Evolutionary conservation across 1,139 yeast genomes (phyloP).

Genomic region (Saccharomycopsis hybrid): DNA sequence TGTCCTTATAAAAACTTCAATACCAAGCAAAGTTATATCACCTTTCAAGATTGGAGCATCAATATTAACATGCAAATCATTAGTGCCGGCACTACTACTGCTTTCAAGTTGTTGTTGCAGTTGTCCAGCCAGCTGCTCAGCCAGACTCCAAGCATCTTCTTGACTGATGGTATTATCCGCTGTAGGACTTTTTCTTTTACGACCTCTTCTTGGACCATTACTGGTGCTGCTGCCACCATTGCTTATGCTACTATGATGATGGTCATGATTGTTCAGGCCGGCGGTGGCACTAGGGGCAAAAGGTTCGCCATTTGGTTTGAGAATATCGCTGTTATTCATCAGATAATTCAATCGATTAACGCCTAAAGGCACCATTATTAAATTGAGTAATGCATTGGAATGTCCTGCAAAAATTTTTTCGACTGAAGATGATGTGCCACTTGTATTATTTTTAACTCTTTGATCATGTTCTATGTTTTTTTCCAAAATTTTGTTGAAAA

Average conservation of each 20-base stretch:
- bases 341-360: constrained; percentile 81
- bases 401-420: constrained; percentile 48
- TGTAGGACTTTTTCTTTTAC: constrained; percentile 30
- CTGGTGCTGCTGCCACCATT: constrained; percentile 19
- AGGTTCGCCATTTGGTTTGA: constrained; percentile 67
- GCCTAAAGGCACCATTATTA: constrained; percentile 92
- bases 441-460: no score
- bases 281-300: constrained; percentile 11
- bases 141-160: no score
- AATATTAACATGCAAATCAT: constrained; percentile 66
- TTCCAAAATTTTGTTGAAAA: constrained; percentile 51
- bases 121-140: no score
- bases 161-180: constrained; percentile 11
- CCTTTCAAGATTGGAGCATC: constrained; percentile 92
- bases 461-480: constrained; percentile 30
- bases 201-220: constrained; percentile 27
- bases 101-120: no score
- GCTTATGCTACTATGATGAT: no score
- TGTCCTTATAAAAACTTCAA: constrained; percentile 66
- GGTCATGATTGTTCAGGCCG: no score
- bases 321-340: constrained; percentile 67
- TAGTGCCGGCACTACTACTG: constrained; percentile 24
- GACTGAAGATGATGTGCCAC: constrained; percentile 26
- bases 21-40: constrained; percentile 81
- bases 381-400: constrained; percentile 54